Evolutionary conservation across 73 alveolate species (phyloP).

Genomic region (Strombidium stylifer): DNA sequence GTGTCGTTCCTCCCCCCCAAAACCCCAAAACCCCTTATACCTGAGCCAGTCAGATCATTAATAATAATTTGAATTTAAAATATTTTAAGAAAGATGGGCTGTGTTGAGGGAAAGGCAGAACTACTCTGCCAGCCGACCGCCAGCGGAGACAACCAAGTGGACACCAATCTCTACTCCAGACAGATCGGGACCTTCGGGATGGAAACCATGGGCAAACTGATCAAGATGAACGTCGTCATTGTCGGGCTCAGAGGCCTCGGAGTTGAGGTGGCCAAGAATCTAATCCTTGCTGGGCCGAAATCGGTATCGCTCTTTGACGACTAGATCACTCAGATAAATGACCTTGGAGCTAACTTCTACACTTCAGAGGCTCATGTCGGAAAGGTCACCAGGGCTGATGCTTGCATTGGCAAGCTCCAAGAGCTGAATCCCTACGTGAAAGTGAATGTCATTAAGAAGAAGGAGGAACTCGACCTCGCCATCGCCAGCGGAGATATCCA

Average conservation of each 20-base stretch:
- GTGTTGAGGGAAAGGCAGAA: no score
- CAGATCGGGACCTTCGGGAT: conserved; percentile 98
- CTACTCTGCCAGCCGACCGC: no score
- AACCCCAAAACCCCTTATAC: no score
- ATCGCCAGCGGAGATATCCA: conserved; percentile 65
- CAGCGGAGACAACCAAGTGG: conserved; percentile 62
- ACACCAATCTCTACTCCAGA: conserved; percentile 96
- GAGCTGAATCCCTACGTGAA: conserved; percentile 97
- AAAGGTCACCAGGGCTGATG: conserved; percentile 85
- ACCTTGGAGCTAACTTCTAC: conserved; percentile 96
- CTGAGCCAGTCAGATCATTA: no score
- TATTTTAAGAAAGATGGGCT: no score
- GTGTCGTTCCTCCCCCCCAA: no score
- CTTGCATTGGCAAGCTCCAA: conserved; percentile 78
- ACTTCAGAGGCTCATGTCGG: conserved; percentile 89
- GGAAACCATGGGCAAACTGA: conserved; percentile 96
- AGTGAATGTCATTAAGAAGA: conserved; percentile 68
- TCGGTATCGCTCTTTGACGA: conserved; percentile 92
- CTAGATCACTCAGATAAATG: conserved; percentile 60
- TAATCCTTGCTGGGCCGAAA: conserved; percentile 97
- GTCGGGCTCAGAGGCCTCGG: conserved; percentile 89
- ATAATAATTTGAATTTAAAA: no score
- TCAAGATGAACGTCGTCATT: conserved; percentile 83
- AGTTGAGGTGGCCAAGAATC: conserved; percentile 96
- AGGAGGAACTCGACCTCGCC: conserved; percentile 32